Percentiles rank a stretch among this genome's conserved stretches.
Evolutionary conservation across 306 rosid genomes (phyloP).

Genomic region (Quercus cerris): DNA sequence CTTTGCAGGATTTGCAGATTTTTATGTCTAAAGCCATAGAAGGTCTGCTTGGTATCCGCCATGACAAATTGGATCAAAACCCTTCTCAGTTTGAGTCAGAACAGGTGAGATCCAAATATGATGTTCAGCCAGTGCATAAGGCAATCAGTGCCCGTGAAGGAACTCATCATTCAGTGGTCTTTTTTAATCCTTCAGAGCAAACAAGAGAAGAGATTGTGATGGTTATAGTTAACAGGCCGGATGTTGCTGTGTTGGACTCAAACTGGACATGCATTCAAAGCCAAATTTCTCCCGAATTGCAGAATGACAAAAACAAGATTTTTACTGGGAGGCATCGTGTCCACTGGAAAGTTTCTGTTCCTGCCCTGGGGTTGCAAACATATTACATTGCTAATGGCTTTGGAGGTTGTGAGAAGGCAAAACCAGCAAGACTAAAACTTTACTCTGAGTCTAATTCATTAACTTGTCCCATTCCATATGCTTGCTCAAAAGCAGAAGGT

Average conservation of each 20-base stretch:
- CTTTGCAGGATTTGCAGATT: constrained; percentile 85
- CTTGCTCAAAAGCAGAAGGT: constrained; percentile 53
- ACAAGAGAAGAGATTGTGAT: constrained; percentile 88
- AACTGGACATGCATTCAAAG: constrained; percentile 78
- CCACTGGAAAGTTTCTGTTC: constrained; percentile 78
- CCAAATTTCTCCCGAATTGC: constrained; percentile 87
- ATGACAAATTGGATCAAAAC: constrained; percentile 66
- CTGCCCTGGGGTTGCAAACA: constrained; percentile 84
- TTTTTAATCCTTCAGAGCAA: constrained; percentile 80
- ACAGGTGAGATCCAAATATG: constrained; percentile 81
- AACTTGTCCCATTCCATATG: constrained; percentile 70
- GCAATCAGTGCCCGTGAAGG: constrained; percentile 57
- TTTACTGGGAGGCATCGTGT: constrained; percentile 86
- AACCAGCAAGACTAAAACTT: constrained; percentile 63
- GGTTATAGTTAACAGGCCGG: constrained; percentile 72
- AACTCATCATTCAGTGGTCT: constrained; percentile 56
- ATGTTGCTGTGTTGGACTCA: constrained; percentile 69
- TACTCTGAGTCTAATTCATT: constrained; percentile 49
- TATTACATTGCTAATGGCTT: constrained; percentile 67
- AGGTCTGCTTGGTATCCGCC: constrained; percentile 78
- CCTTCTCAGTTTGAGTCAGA: constrained; percentile 80
- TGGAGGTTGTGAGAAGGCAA: constrained; percentile 67
- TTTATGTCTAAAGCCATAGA: constrained; percentile 91
- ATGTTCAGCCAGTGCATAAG: constrained; percentile 83
- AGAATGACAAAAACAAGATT: constrained; percentile 57